Percentiles rank a stretch among this genome's conserved stretches.
Conservation (phyloP, 164 flowering plant genomes). For the Vitis cinerea region DNA sequence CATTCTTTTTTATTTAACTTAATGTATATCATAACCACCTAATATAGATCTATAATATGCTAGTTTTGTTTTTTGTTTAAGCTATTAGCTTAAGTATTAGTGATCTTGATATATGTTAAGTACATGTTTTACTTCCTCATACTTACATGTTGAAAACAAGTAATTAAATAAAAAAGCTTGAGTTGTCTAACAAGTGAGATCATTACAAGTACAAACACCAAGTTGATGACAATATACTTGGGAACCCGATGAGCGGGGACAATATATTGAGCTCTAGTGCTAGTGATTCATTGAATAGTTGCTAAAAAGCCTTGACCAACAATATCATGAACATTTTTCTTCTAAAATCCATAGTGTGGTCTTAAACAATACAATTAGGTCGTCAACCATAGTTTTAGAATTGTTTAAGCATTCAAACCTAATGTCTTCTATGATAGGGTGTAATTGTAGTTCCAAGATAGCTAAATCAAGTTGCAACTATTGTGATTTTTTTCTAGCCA, state of each 20-base stretch:
- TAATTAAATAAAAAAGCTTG: no score
- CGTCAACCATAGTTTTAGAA: slow-evolving; percentile 13
- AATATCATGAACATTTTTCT: slow-evolving; percentile 8
- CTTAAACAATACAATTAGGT: slow-evolving; percentile 13
- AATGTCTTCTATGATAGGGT: slow-evolving; percentile 12
- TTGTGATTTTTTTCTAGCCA: slow-evolving; percentile 4
- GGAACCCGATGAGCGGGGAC: slow-evolving; percentile 2
- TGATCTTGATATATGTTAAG: no score
- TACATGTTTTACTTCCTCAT: no score
- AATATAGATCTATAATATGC: no score
- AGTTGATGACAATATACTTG: slow-evolving; percentile 13
- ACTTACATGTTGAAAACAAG: no score
- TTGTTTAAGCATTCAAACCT: slow-evolving; percentile 13
- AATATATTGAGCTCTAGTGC: not conserved
- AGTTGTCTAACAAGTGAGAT: slow-evolving; percentile 6
- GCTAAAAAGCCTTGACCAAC: slow-evolving; percentile 14
- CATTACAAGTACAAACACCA: slow-evolving; percentile 13
- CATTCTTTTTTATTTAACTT: no score
- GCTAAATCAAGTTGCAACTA: slow-evolving; percentile 4
- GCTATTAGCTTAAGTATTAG: no score
- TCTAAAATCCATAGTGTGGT: slow-evolving; percentile 20
- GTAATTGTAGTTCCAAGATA: slow-evolving; percentile 22
- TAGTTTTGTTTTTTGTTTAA: no score
- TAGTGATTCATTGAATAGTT: slow-evolving; percentile 11
- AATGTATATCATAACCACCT: no score